Base-by-base conservation (phyloP, 2,329 filamentous ascomycete species). In the Fusarium camptoceras region DNA sequence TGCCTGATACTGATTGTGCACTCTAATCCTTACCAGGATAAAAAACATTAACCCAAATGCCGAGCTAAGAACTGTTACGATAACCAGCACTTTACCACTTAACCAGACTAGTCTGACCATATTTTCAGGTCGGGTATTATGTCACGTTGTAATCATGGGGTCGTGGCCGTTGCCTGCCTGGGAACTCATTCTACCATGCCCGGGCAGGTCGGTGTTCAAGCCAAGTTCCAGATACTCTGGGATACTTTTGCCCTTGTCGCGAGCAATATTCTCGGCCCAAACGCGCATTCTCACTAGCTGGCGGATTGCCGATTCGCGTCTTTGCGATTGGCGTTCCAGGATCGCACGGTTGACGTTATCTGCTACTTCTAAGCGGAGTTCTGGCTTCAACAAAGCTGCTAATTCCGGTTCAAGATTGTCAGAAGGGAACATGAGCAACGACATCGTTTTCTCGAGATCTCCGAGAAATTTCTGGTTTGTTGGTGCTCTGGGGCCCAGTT, bases 401-500 rank as follows among this genome's bases (percentile, higher is more conserved):
- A 98, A 84, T 50, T 92, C 89, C 4, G 92, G 90, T 46, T 92
- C 89, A 39, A 98, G 86, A 55, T 89, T 91, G 55, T 96, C 92
- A n/a, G 89, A 87, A 1, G 93, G 90, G 73, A 98, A 97, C 44
- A 99, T 91, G 41, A 99, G 85, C 42, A 99, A 86, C 1, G 94
- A 92, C 91, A 99, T 97, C 0, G 96, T 98, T 77, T 91, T 89
- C 80, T 99, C 96, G 14, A 99, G 85, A 66, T 97, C 94, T 70
- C 92, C 88, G 15, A 98, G 85, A 71, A 97, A 98, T 46, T 91
- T 89, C 6, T 88, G 87, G 71, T 94, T 94, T 8, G 89, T 93
- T 1, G 94, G 91, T 10, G 95, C 96, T 58, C 94, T 90, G 6
- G 96, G 94, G 14, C 94, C 94, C 16, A 99, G 87, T 74, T 98